Conservation (phyloP, 225 moss, liverwort and hornwort species). For the Thuidium tamariscinum region DNA sequence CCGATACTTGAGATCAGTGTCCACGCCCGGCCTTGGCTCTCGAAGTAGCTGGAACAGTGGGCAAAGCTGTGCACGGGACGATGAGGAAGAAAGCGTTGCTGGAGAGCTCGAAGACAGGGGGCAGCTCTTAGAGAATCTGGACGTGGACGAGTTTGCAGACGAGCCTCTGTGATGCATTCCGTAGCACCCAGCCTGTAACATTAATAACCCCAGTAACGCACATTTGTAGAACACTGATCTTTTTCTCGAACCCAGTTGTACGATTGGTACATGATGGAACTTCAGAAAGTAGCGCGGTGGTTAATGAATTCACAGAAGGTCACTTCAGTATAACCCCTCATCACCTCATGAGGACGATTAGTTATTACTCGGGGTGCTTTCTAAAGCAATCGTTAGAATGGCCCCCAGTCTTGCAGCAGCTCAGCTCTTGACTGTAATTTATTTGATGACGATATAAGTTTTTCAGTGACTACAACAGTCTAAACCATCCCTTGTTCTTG, state of each 20-base stretch:
- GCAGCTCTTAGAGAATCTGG: conserved; percentile 34
- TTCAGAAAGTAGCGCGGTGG: conserved; percentile 6
- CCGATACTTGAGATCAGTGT: conserved; percentile 9
- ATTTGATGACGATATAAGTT: background rate
- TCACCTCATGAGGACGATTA: conserved; percentile 22
- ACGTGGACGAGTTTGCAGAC: conserved; percentile 48
- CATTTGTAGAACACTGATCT: conserved; percentile 8
- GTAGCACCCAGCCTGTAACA: background rate
- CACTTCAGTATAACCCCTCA: background rate
- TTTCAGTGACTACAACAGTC: background rate
- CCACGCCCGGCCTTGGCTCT: conserved; percentile 1
- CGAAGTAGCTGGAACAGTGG: conserved; percentile 41
- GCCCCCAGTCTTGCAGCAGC: conserved; percentile 5
- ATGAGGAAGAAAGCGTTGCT: conserved; percentile 41
- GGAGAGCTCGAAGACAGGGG: conserved; percentile 35
- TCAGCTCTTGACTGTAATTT: conserved; percentile 16
- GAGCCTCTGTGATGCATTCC: conserved; percentile 19
- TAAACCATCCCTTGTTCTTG: background rate
- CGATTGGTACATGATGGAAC: conserved; percentile 4
- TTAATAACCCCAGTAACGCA: background rate
- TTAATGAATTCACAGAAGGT: background rate
- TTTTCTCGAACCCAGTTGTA: background rate
- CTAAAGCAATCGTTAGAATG: conserved; percentile 11
- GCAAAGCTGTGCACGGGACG: conserved; percentile 14
- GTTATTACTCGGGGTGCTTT: background rate